phyloP scores from a whole-genome alignment of 2,329 filamentous ascomycete genomes.

The Colletotrichum sp. region DNA sequence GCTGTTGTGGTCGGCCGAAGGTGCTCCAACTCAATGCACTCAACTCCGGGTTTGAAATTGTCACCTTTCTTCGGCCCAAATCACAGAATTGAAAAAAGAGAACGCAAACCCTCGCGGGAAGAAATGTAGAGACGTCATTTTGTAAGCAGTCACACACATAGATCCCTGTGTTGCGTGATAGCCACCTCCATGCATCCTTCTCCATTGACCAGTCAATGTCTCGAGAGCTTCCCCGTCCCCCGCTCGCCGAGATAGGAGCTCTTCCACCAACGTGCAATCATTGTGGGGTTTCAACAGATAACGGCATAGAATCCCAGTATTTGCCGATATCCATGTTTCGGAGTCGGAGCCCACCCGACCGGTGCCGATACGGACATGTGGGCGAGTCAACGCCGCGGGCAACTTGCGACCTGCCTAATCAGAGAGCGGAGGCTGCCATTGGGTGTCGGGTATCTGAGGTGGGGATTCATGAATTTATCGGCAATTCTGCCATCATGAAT shows the following conservation, averaged over 20 bases:
- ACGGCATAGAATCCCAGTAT: background rate
- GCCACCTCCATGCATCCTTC: background rate
- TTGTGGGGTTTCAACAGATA: background rate
- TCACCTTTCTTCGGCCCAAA: background rate
- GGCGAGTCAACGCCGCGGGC: slow-evolving; percentile 1
- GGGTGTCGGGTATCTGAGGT: background rate
- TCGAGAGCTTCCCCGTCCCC: background rate
- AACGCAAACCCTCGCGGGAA: background rate
- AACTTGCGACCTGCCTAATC: slow-evolving; percentile 1
- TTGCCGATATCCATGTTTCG: background rate
- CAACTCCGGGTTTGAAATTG: background rate
- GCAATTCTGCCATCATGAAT: background rate
- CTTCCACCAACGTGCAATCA: slow-evolving; percentile 1
- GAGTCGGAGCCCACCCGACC: background rate
- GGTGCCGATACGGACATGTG: slow-evolving; percentile 19
- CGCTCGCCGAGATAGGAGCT: background rate
- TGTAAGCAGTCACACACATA: background rate
- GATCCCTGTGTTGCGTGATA: slow-evolving; percentile 7
- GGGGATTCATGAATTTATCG: background rate
- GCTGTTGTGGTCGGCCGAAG: background rate
- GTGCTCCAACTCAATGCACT: background rate
- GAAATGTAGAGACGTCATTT: background rate
- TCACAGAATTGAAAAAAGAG: background rate
- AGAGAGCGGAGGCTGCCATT: background rate
- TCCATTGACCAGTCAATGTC: background rate